Conservation (phyloP, 106 monocot species). For the Platanthera zijinensis region DNA sequence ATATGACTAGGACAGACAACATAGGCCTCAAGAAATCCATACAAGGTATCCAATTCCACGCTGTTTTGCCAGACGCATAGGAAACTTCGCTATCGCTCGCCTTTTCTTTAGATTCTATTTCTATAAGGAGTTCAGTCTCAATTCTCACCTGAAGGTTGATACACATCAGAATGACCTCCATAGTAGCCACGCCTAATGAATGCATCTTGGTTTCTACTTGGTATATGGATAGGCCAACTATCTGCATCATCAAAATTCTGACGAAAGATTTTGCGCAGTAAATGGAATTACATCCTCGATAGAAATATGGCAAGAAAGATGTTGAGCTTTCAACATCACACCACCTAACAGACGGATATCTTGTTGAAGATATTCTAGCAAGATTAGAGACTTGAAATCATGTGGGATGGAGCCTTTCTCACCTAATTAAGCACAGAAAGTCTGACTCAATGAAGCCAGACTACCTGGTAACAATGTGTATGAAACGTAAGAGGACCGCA, state of each 20-base stretch:
- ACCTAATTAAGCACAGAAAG: too few relatives aligned
- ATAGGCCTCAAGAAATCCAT: constrained; percentile 16
- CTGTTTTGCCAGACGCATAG: constrained; percentile 11
- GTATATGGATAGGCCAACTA: constrained; percentile 5
- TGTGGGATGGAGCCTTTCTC: too few relatives aligned
- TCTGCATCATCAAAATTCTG: not conserved
- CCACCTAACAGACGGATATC: constrained; percentile 8
- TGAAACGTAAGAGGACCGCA: too few relatives aligned
- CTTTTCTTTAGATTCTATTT: constrained; percentile 1
- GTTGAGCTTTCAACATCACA: not conserved
- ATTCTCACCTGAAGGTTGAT: constrained; percentile 9
- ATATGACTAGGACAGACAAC: constrained; percentile 9
- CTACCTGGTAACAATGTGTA: too few relatives aligned
- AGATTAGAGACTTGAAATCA: too few relatives aligned
- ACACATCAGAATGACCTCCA: constrained; percentile 12
- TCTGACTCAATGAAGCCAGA: too few relatives aligned
- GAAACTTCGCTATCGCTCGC: not conserved
- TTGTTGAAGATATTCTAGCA: not conserved
- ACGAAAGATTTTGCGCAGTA: not conserved
- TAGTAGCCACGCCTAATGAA: constrained; percentile 7
- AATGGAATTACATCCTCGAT: not conserved
- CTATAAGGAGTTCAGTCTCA: constrained; percentile 9
- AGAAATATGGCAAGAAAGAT: too few relatives aligned
- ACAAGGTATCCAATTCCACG: constrained; percentile 7
- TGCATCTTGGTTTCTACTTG: not conserved